Evolutionary conservation across 2,329 filamentous ascomycete genomes (phyloP).

Genomic region (Emergomyces orientalis): DNA sequence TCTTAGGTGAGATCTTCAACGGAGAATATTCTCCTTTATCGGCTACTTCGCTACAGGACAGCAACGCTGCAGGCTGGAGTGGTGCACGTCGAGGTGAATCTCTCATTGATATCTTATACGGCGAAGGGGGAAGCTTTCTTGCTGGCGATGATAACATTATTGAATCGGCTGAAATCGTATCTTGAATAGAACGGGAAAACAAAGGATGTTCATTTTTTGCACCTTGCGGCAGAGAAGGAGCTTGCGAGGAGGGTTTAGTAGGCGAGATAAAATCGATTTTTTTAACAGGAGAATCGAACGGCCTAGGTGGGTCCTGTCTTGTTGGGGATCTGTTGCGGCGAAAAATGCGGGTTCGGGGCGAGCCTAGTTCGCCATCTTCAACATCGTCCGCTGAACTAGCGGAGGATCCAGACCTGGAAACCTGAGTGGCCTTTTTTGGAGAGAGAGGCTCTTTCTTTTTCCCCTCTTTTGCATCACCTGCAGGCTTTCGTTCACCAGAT

Average conservation of each 20-base stretch:
- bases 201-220: not conserved
- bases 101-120: slow-evolving; percentile 35
- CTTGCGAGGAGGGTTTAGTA: slow-evolving; percentile 4
- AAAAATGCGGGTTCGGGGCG: slow-evolving; percentile 27
- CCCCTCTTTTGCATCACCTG: slow-evolving; percentile 12
- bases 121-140: slow-evolving; percentile 36
- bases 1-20: slow-evolving; percentile 38
- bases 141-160: slow-evolving; percentile 37
- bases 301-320: slow-evolving; percentile 21
- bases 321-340: slow-evolving; percentile 28
- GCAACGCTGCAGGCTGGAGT: slow-evolving; percentile 20
- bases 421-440: slow-evolving; percentile 41
- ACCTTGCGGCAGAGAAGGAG: too few relatives aligned
- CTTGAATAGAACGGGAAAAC: not conserved
- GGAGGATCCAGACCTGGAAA: slow-evolving; percentile 34
- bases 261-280: slow-evolving; percentile 29
- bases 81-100: slow-evolving; percentile 32
- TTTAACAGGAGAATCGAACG: slow-evolving; percentile 30
- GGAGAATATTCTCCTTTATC: slow-evolving; percentile 23
- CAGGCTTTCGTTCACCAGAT: slow-evolving; percentile 22
- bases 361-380: slow-evolving; percentile 37
- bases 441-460: slow-evolving; percentile 33
- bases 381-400: slow-evolving; percentile 23
- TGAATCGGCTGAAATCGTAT: slow-evolving; percentile 23
- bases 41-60: slow-evolving; percentile 13